Conservation (phyloP, 2,329 filamentous ascomycete genomes). For the Cladosporium oxysporum region DNA sequence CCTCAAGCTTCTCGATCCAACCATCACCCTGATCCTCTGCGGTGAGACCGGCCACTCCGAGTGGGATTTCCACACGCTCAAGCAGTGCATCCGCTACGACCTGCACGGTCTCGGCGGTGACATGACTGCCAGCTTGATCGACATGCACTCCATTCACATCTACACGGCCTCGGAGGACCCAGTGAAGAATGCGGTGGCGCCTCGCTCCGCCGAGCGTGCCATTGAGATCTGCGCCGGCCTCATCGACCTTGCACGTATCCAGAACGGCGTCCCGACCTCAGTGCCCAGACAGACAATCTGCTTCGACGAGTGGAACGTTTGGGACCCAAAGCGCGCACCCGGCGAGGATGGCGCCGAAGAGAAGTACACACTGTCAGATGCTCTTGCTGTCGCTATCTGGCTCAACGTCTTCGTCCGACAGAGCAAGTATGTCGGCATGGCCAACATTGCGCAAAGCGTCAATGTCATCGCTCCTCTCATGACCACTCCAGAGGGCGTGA, state of each 20-base stretch:
- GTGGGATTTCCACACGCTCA: slow-evolving; percentile 75
- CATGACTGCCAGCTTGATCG: slow-evolving; percentile 57
- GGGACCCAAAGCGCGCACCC: slow-evolving; percentile 71
- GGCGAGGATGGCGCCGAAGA: slow-evolving; percentile 74
- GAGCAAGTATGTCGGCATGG: slow-evolving; percentile 71
- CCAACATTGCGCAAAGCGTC: slow-evolving; percentile 74
- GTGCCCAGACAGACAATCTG: slow-evolving; percentile 70
- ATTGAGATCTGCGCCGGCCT: slow-evolving; percentile 69
- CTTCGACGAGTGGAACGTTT: slow-evolving; percentile 86
- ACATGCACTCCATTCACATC: slow-evolving; percentile 80
- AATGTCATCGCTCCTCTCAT: slow-evolving; percentile 78
- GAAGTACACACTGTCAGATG: slow-evolving; percentile 72
- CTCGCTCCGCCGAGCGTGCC: slow-evolving; percentile 69
- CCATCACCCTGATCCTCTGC: slow-evolving; percentile 70
- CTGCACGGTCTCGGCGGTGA: slow-evolving; percentile 52
- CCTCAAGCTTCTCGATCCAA: slow-evolving; percentile 70
- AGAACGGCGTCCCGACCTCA: slow-evolving; percentile 61
- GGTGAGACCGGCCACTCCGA: slow-evolving; percentile 67
- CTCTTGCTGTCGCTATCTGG: slow-evolving; percentile 72
- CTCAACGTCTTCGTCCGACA: slow-evolving; percentile 77
- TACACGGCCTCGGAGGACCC: slow-evolving; percentile 65
- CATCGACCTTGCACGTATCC: slow-evolving; percentile 72
- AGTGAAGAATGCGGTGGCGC: slow-evolving; percentile 61
- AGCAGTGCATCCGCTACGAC: slow-evolving; percentile 62
- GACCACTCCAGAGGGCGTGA: slow-evolving; percentile 64